Base-by-base conservation (phyloP, 108 stramenopile species). In the Pseudonitzschia pungens region DNA sequence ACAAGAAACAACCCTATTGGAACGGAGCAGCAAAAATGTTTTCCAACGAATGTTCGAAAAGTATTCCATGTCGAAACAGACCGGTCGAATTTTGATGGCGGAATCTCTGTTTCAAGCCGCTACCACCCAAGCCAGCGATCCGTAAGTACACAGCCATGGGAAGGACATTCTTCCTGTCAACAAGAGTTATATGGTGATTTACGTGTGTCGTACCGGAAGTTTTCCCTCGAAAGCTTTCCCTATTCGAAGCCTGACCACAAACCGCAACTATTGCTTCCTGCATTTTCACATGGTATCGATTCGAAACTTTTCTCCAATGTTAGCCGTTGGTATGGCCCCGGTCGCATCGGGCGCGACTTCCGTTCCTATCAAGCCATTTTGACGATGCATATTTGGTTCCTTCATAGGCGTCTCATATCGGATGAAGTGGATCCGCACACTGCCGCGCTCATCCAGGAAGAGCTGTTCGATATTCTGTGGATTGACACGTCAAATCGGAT, bases 321-420 rank as follows among this genome's bases (percentile, higher is more conserved):
- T 27, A 92, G 89, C 44, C 86, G 71, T 22, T 91, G 92, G 92
- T 91, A 85, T 65, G 86, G 87, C 45, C 84, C 82, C 54, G 88
- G 81, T 28, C 77, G 85, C 28, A 89, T 94, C 75, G 78, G 79
- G 36, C 79, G 81, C 27, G 88, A 91, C 44, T 96, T 96, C 81
- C 92, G 92, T 31, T 82, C 87, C 60, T 91, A 84, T 24, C 96
- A 96, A 70, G 89, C 92, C 15, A 58, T 96, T 21, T 66, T 92
- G 55, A 89, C 92, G 26, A 86, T 94, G 89, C 96, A 96, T 72
- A 75, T 96, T 71, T 96, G 96, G 96, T 90, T 96, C 59, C 66
- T 96, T 6, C 96, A 96, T 75, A 86, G 86, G 52, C 87, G 93
- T 24, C 76, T 96, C 40, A 51, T 92, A 20, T 52, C 70, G 18